Evolutionary conservation across 2,329 filamentous ascomycete genomes (phyloP).

Genomic region (Epichloe sylvatica): DNA sequence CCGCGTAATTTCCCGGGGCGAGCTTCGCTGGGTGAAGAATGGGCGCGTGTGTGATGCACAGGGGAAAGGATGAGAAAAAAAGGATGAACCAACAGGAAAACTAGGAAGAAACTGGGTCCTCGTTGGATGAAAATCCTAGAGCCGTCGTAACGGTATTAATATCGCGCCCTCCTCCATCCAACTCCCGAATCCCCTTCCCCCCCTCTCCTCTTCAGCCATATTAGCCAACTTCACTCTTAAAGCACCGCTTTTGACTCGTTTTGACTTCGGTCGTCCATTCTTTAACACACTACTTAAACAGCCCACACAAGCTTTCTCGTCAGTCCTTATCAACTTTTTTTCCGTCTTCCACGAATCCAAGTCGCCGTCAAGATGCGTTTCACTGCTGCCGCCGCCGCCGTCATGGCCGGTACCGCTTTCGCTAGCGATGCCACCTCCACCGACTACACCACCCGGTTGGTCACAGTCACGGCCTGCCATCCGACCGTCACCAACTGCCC

Average conservation of each 20-base stretch:
- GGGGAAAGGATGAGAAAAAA: background rate
- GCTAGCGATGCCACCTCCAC: constrained; percentile 21
- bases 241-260: constrained; percentile 26
- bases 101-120: background rate
- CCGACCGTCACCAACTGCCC: constrained; percentile 49
- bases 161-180: constrained; percentile 24
- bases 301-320: constrained; percentile 16
- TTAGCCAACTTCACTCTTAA: constrained; percentile 25
- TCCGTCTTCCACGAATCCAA: constrained; percentile 18
- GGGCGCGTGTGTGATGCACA: background rate
- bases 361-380: constrained; percentile 47
- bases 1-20: background rate
- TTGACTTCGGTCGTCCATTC: constrained; percentile 46
- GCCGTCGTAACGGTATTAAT: constrained; percentile 28
- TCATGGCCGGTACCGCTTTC: constrained; percentile 28
- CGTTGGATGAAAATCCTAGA: too few relatives aligned
- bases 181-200: constrained; percentile 21
- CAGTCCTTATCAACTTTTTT: constrained; percentile 19
- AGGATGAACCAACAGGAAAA: background rate
- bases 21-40: too few relatives aligned
- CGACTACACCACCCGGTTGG: constrained; percentile 43
- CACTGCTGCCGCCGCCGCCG: constrained; percentile 26
- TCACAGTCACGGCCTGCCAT: constrained; percentile 49
- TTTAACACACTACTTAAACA: constrained; percentile 23
- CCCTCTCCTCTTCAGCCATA: constrained; percentile 27